Evolutionary conservation across 495 filamentous ascomycete species (phyloP).

Genomic region (Daldinia grandis): DNA sequence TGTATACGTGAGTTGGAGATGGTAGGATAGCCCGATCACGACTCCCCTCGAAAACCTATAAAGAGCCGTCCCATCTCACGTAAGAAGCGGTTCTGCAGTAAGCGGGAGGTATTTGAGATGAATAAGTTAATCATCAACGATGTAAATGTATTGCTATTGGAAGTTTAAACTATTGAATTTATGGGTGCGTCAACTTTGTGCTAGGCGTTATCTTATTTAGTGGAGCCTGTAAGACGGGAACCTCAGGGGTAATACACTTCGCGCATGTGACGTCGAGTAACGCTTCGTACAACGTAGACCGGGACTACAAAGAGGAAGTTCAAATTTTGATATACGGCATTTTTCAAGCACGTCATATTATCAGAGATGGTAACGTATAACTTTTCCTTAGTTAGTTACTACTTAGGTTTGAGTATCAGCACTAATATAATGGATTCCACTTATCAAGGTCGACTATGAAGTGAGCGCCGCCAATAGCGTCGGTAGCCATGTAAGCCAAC

Average conservation of each 20-base stretch:
- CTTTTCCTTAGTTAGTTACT: not conserved
- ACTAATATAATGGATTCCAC: not conserved
- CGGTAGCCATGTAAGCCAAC: slow-evolving; percentile 34
- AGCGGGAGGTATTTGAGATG: not conserved
- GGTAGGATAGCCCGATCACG: slow-evolving; percentile 18
- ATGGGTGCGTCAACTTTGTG: not conserved
- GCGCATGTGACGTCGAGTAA: not conserved
- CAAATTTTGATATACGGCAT: not conserved
- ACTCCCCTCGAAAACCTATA: not conserved
- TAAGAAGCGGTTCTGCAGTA: slow-evolving; percentile 6
- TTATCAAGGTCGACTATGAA: slow-evolving; percentile 26
- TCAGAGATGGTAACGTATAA: not conserved
- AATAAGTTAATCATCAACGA: not conserved
- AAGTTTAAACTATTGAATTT: not conserved
- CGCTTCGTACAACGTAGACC: not conserved
- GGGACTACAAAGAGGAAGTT: not conserved
- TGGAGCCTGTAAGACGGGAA: not conserved
- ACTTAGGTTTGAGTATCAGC: too few relatives aligned
- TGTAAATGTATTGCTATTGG: not conserved
- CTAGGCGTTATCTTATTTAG: not conserved
- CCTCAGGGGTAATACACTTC: not conserved
- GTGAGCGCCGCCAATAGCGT: slow-evolving; percentile 13
- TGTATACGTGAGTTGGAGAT: slow-evolving; percentile 14
- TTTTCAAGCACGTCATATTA: not conserved
- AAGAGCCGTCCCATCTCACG: slow-evolving; percentile 11